Evolutionary conservation across 2,329 filamentous ascomycete genomes (phyloP), one percentile per base, ranked within the genome.

Genomic region (Fusarium proliferatum): DNA sequence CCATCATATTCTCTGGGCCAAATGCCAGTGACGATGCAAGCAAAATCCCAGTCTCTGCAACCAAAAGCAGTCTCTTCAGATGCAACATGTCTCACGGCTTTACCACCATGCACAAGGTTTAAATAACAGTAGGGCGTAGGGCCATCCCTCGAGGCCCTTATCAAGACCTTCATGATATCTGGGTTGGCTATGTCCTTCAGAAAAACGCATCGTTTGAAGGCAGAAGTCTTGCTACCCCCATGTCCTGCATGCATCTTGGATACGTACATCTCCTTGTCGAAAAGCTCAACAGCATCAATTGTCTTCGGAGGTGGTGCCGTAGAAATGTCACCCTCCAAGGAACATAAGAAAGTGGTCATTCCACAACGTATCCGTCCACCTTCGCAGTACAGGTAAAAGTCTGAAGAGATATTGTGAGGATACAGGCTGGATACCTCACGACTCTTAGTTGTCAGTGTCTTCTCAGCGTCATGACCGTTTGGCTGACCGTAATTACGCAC

Each of bases 131-230:
- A 76, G 43, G 84, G 80, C 0, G 87, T 84, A 5, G 89, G 88
- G 46, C 87, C 84, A 67, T 69, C 80, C 48, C 84, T 64, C 9
- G 91, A 23, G 9, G 89, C 87, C 5, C 75, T 64, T 19, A 86
- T 62, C 49, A 92, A 79, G 9, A 74, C 73, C 2, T 81, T 52
- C 30, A 79, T 75, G 2, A 88, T 43, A 4, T 79, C 60, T 5
- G 4, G 43, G 56, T 61, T 65, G 69, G 82, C 82, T 17, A 91
- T 86, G 42, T 76, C 0, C 65, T 87, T 87, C 12, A 92, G 78
- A 74, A 92, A 91, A 36, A 92, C 46, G 77, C 90, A 92, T 73
- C 90, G 85, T 81, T 92, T 91, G 82, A 92, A 91, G 1, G 89
- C 85, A 15, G 87, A 91, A 0, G 88, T 91, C 81, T 90, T 91